Evolutionary conservation across 495 filamentous ascomycete genomes (phyloP).

Genomic region (Glonium stellatum): DNA sequence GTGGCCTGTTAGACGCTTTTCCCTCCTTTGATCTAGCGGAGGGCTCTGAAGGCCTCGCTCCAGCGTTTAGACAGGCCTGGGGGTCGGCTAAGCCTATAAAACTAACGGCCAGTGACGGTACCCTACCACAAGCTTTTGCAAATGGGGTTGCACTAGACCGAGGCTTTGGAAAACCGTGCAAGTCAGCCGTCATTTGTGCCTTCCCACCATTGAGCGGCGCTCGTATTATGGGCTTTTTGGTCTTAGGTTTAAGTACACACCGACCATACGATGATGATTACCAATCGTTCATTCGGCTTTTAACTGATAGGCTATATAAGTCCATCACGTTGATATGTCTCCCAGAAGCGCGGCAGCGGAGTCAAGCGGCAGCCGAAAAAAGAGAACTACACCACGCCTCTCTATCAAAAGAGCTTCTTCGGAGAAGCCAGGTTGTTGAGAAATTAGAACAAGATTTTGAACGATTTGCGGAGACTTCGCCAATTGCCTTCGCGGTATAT

Average conservation of each 20-base stretch:
- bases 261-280: background rate
- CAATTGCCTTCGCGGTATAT: background rate
- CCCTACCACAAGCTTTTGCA: background rate
- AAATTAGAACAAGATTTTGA: background rate
- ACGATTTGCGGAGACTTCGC: background rate
- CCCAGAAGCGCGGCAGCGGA: background rate
- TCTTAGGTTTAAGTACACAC: background rate
- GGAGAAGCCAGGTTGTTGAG: background rate
- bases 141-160: background rate
- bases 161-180: background rate
- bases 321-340: background rate
- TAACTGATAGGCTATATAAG: background rate
- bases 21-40: background rate
- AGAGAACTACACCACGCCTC: background rate
- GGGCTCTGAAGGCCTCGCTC: background rate
- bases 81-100: background rate
- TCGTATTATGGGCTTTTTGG: background rate
- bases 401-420: background rate
- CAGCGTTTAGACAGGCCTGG: background rate
- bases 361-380: background rate
- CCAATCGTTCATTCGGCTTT: background rate
- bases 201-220: background rate
- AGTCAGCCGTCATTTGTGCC: background rate
- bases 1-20: background rate
- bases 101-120: background rate